Conservation (phyloP, 129 eudicot species). For the Flaveria trinervia region DNA sequence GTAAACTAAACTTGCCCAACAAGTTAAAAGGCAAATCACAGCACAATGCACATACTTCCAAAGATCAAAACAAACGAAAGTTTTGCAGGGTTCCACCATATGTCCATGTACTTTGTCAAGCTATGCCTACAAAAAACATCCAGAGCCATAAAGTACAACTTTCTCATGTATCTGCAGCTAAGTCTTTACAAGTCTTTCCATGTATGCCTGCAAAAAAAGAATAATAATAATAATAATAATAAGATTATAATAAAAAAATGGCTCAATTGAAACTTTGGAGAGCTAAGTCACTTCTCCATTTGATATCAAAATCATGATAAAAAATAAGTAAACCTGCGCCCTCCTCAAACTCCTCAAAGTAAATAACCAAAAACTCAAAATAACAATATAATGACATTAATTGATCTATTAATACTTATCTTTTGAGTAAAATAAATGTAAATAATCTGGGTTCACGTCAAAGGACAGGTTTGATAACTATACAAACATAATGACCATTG, state of each 20-base stretch:
- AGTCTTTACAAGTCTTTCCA: conserved; percentile 31
- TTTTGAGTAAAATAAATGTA: background rate
- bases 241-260: background rate
- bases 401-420: too few species aligned
- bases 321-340: background rate
- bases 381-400: too few species aligned
- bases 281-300: background rate
- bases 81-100: background rate
- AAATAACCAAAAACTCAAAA: too few species aligned
- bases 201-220: conserved; percentile 30
- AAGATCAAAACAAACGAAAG: background rate
- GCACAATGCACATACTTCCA: conserved; percentile 7
- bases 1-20: background rate
- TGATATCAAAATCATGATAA: background rate
- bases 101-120: conserved; percentile 8
- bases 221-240: too few species aligned
- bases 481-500: conserved; percentile 10
- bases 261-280: background rate
- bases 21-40: conserved; percentile 14
- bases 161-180: conserved; percentile 12
- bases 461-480: conserved; percentile 2
- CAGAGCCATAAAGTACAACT: conserved; percentile 3
- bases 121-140: conserved; percentile 22
- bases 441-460: background rate
- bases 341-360: too few species aligned